These are phyloP conservation scores for Neurospora africana DNA, from an alignment of 495 filamentous ascomycete genomes.

Conservation along the genomic window DNA sequence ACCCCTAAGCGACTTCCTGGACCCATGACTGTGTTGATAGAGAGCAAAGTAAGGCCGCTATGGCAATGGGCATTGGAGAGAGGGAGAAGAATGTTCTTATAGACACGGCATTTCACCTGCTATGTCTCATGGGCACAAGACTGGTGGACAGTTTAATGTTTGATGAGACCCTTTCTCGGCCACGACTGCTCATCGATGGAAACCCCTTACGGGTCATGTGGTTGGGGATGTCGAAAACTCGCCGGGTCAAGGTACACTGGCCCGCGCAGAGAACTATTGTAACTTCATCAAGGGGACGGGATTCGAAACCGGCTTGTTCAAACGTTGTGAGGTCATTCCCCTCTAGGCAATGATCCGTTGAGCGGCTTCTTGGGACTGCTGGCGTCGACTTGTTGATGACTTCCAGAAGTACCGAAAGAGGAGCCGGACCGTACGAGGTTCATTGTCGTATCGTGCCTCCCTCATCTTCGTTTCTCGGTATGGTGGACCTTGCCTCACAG, in stretches of 20 bases:
- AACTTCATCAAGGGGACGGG: background rate
- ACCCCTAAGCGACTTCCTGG: background rate
- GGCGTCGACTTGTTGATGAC: background rate
- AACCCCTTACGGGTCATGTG: background rate
- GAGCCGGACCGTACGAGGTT: background rate
- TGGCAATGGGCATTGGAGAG: background rate
- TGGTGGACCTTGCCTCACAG: background rate
- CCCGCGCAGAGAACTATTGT: background rate
- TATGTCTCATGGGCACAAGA: background rate
- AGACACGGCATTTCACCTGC: background rate
- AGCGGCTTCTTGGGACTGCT: background rate
- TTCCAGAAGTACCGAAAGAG: background rate
- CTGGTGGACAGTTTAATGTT: background rate
- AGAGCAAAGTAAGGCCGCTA: background rate
- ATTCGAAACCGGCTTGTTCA: background rate
- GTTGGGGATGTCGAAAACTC: background rate
- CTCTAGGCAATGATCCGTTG: background rate
- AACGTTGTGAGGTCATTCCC: background rate
- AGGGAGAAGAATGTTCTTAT: background rate
- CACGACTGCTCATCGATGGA: background rate
- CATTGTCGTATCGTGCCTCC: background rate
- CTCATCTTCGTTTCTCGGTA: background rate
- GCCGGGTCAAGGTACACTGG: background rate
- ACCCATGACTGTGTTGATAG: background rate
- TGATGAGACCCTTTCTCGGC: background rate